Base-by-base conservation (phyloP, 306 rosid genomes). In the Rosa persica region DNA sequence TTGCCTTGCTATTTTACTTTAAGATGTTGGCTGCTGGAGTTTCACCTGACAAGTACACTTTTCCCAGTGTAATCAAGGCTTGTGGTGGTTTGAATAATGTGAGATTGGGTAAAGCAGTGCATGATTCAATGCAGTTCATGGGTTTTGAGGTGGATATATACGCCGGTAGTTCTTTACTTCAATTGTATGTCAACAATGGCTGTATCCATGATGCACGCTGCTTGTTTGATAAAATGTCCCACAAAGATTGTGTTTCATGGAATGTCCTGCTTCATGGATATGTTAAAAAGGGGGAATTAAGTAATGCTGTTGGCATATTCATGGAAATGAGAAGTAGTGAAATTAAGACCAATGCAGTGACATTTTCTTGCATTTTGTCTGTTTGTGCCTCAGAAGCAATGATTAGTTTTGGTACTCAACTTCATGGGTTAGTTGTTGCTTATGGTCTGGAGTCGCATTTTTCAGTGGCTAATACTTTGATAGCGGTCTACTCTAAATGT, bases 41-140 rank as follows among this genome's bases (percentile, higher is more conserved):
- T 82, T 87, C 85, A 49, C 98, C 98, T 23, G 97, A 91, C 66
- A 91, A 89, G 84, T 93, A 91, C 86, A 93, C 98, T n/a, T 90
- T 93, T 72, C 95, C 97, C 34, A 77, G 88, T 82, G 95, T 93
- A 46, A 81, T 93, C 72, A 93, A 91, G 72, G 93, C 97, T 49
- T 93, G 93, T 61, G 89, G 89, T 47, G 92, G 88, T 80, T 81
- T 91, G 84, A 83, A 86, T 38, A 91, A 87, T 74, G 84, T 91
- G 52, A 74, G 67, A 0, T 70, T 93, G 86, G 88, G 91, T 70
- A 89, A 72, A 88, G 61, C 74, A 69, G 87, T 93, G 84, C 91
- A 88, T 64, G 39, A 76, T 51, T 71, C 80, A 73, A 80, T 88
- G 58, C 40, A 73, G 54, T 74, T 43, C 5, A 64, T 86, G 89